phyloP scores from a whole-genome alignment of 768 basidiomycete genomes.

The Nidularia sp. region DNA sequence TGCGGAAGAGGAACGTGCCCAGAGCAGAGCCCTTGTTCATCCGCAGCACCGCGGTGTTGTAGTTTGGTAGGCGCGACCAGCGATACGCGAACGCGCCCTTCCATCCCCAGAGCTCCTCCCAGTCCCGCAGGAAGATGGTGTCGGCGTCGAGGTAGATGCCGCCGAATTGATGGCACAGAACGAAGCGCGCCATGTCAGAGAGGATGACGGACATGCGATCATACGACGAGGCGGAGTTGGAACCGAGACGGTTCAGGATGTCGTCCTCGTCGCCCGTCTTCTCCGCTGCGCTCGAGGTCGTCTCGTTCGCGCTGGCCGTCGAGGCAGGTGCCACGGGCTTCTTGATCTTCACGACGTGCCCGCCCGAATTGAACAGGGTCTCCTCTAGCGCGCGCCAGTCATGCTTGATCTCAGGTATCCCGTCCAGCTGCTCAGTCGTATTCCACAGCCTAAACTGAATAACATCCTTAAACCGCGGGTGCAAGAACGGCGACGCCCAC shows the following conservation, averaged over 20 bases:
- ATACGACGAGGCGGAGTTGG: constrained; percentile 82
- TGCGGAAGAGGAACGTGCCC: constrained; percentile 87
- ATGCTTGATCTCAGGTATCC: constrained; percentile 77
- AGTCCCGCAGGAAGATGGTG: constrained; percentile 87
- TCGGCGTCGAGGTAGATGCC: constrained; percentile 95
- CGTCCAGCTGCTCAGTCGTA: constrained; percentile 92
- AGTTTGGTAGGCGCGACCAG: constrained; percentile 89
- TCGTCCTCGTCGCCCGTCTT: constrained; percentile 45
- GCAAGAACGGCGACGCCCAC: constrained; percentile 91
- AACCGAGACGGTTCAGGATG: constrained; percentile 74
- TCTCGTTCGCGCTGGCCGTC: constrained; percentile 31
- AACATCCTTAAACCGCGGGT: constrained; percentile 82
- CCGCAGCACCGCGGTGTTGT: constrained; percentile 90
- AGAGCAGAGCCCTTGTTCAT: constrained; percentile 88
- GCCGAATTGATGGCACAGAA: constrained; percentile 89
- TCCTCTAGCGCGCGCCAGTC: constrained; percentile 78
- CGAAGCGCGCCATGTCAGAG: constrained; percentile 96
- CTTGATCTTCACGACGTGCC: constrained; percentile 64
- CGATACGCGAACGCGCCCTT: constrained; percentile 92
- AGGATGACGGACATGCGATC: constrained; percentile 90
- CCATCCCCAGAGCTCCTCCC: constrained; percentile 98
- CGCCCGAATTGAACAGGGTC: constrained; percentile 84
- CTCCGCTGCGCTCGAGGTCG: constrained; percentile 46
- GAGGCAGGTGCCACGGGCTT: constrained; percentile 25
- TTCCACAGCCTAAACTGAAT: constrained; percentile 96